Conservation (phyloP, 371 early-diverging fungal species). For the Quaeritorhiza haematococci region DNA sequence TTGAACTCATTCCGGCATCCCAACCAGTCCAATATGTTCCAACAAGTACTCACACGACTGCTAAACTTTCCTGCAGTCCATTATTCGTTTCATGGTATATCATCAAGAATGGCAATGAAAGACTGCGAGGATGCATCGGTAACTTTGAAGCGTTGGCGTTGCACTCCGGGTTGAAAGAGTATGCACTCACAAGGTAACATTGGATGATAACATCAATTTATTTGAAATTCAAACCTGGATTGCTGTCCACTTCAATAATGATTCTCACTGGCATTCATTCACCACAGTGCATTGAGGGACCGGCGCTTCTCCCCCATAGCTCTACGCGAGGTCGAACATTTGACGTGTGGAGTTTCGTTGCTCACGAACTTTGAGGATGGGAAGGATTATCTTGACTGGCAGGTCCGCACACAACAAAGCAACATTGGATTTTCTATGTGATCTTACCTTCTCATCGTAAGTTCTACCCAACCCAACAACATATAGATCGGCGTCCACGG, state of each 20-base stretch:
- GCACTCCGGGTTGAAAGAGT: slow-evolving; percentile 67
- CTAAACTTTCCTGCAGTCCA: slow-evolving; percentile 46
- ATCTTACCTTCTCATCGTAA: no score
- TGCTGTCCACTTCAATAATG: not conserved
- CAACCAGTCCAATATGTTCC: not conserved
- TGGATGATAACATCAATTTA: not conserved
- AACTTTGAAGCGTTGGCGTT: slow-evolving; percentile 75
- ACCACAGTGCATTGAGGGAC: slow-evolving; percentile 69
- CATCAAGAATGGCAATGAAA: slow-evolving; percentile 31
- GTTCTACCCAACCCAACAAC: no score
- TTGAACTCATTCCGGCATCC: slow-evolving; percentile 1
- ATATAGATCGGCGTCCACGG: slow-evolving; percentile 76
- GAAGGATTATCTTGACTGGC: slow-evolving; percentile 78
- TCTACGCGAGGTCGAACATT: slow-evolving; percentile 52
- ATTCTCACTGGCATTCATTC: not conserved
- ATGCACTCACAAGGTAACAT: slow-evolving; percentile 70
- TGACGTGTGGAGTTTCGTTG: slow-evolving; percentile 77
- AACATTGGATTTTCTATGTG: not conserved
- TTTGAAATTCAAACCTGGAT: not conserved
- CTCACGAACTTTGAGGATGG: slow-evolving; percentile 78
- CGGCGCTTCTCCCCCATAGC: slow-evolving; percentile 76
- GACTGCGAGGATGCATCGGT: slow-evolving; percentile 90
- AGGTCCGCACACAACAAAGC: slow-evolving; percentile 36
- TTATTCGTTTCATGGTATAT: slow-evolving; percentile 85
- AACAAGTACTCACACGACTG: not conserved